phyloP scores from a whole-genome alignment of 495 filamentous ascomycete species.

The Hypoxylon perforatum region DNA sequence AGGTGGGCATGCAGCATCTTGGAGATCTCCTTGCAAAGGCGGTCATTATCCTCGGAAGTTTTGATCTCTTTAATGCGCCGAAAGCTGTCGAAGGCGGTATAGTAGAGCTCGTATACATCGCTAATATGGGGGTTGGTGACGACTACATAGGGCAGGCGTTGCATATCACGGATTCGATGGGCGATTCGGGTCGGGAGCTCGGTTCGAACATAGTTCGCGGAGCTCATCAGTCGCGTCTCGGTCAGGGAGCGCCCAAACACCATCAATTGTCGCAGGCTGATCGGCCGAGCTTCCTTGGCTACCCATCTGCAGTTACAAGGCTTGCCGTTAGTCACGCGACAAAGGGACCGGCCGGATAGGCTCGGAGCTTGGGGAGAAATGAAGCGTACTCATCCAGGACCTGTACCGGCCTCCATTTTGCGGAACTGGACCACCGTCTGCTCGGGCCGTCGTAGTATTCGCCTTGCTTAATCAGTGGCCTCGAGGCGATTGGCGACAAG shows the following conservation, averaged over 20 bases:
- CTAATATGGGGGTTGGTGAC: slow-evolving; percentile 94
- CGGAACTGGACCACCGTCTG: slow-evolving; percentile 41
- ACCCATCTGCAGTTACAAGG: slow-evolving; percentile 74
- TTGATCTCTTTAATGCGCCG: slow-evolving; percentile 85
- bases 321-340: slow-evolving; percentile 38
- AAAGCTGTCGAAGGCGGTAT: slow-evolving; percentile 90
- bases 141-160: slow-evolving; percentile 94
- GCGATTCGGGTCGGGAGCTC: slow-evolving; percentile 93
- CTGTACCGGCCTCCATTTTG: slow-evolving; percentile 82
- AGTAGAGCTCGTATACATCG: slow-evolving; percentile 96
- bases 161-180: slow-evolving; percentile 96
- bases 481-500: slow-evolving; percentile 16
- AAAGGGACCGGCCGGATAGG: slow-evolving; percentile 15
- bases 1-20: slow-evolving; percentile 86
- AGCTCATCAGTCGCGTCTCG: slow-evolving; percentile 87
- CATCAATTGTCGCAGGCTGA: slow-evolving; percentile 90
- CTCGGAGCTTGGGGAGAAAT: slow-evolving; percentile 1
- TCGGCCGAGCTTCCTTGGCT: slow-evolving; percentile 82
- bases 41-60: slow-evolving; percentile 89
- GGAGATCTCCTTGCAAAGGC: slow-evolving; percentile 82
- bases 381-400: slow-evolving; percentile 85
- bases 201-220: slow-evolving; percentile 95
- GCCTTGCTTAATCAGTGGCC: slow-evolving; percentile 4
- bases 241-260: slow-evolving; percentile 92
- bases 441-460: not conserved